Base-by-base conservation (phyloP, 1,284 basidiomycete species). In the Singerocomus rubriflavus region DNA sequence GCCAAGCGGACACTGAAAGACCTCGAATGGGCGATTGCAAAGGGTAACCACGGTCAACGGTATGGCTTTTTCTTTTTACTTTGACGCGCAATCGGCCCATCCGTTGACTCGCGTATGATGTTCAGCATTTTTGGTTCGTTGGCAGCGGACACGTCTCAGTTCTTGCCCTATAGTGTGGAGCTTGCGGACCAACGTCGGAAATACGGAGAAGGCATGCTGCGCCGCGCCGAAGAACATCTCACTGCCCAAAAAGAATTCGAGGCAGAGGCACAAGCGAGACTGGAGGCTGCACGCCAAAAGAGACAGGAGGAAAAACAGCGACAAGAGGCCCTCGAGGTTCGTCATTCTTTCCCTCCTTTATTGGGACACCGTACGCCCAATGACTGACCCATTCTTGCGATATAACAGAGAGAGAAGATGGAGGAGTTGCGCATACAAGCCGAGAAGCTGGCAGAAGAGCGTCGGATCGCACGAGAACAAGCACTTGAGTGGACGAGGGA, bases 31-130 rank as follows among this genome's bases (percentile, higher is more conserved):
- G 91, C 88, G 1, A 84, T 94, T 44, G 79, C 84, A 41, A 86
- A 92, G 55, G 92, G 91, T n/a, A 76, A 77, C n/a, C 85, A 91
- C 61, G 91, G 93, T 2, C 91, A 93, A 69, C 85, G 86, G 90
- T 93, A 55, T 51, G 81, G 69, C n/a, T 4, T 33, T 14, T 11
- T 5, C 2, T 6, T 16, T 29, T 38, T 10, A 1, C 13, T 27
- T 12, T 3, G 6, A 38, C 13, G 25, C 14, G 7, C n/a, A 4
- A 16, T 3, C 39, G 12, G 32, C 45, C 6, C 17, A 3, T 25
- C 33, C 11, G 10, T 32, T 55, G 17, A 62, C 41, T 13, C n/a
- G n/a, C 1, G 5, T 12, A 1, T 11, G 36, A 13, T 26, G 13
- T 26, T 12, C 56, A 94, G 91, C 57, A 72, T 93, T 6, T 97